phyloP scores from a whole-genome alignment of 768 basidiomycete species.

The Tephrocybe sp. region DNA sequence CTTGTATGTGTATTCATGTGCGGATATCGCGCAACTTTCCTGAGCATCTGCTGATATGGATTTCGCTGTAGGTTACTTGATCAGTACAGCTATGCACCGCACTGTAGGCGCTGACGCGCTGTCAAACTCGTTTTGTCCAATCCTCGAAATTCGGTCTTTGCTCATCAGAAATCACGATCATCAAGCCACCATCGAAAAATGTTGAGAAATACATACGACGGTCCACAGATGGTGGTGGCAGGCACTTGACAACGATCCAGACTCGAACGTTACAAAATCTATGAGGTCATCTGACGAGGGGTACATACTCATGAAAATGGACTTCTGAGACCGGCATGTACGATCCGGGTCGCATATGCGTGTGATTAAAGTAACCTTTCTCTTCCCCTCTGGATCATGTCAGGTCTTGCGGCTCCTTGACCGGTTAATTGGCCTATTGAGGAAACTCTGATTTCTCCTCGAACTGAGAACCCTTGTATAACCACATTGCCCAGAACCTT shows the following conservation, averaged over 20 bases:
- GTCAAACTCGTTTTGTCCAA: slow-evolving; percentile 1
- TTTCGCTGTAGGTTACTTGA: background rate
- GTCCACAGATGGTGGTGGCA: slow-evolving; percentile 6
- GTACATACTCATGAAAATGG: background rate
- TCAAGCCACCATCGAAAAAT: slow-evolving; percentile 9
- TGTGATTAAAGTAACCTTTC: slow-evolving; percentile 6
- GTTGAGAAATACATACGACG: background rate
- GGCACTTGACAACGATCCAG: background rate
- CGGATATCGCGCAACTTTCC: background rate
- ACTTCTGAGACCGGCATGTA: slow-evolving; percentile 7
- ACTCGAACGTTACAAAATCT: background rate
- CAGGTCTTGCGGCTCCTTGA: slow-evolving; percentile 1
- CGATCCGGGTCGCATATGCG: slow-evolving; percentile 2
- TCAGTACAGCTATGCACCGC: too few relatives aligned
- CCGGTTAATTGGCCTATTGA: slow-evolving; percentile 10
- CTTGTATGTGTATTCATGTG: background rate
- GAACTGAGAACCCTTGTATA: slow-evolving; percentile 3
- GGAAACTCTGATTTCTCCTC: slow-evolving; percentile 6
- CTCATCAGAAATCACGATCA: slow-evolving; percentile 9
- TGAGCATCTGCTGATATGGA: background rate
- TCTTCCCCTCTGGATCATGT: background rate
- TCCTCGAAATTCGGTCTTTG: slow-evolving; percentile 1
- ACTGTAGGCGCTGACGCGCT: background rate
- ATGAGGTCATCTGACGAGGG: slow-evolving; percentile 11
- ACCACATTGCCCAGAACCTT: slow-evolving; percentile 1